Evolutionary conservation across 257 asterid genomes (phyloP), one percentile per base, ranked within the genome.

Genomic region (Solanum pimpinellifolium): DNA sequence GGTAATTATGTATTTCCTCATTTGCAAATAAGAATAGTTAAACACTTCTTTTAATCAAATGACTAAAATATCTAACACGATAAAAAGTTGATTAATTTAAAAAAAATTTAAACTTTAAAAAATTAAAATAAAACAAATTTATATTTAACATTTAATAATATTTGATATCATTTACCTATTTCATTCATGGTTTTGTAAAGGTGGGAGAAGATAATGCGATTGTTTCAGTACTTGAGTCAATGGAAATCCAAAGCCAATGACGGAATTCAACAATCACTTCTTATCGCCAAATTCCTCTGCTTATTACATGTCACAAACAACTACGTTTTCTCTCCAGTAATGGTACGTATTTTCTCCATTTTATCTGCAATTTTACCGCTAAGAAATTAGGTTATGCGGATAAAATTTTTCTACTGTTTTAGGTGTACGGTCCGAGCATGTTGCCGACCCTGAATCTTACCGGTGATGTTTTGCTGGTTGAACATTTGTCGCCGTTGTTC

Each of bases 351-450:
- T 3, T 3, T 46, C 70, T 85, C 23, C 1, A 52, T 72, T 85
- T 25, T 60, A n/a, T 18, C 47, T 70, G 80, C 59, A 81, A 39
- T 31, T 81, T 62, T 23, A 3, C 14, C 3, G 69, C 15, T 62
- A 0, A 62, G 29, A 62, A 62, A 62, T n/a, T 9, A 62, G 25
- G 69, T 62, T 62, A 4, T 62, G 29, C 8, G 6, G 69, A 62
- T 23, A 2, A 46, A 20, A 27, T 27, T 82, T 82, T 84, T 27
- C 12, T 77, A 2, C 41, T 20, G 56, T 3, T 84, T 76, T 59
- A 96, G 99, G 99, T 93, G 37, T 94, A 93, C 86, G 99, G 99
- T 23, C 98, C 99, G 68, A 95, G 80, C 39, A 70, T 97, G 99
- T 92, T 97, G 3, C 99, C 99, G 52, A 94, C 99, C 3, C 39